These are phyloP conservation scores for Xylaria castorea DNA, from an alignment of 495 filamentous ascomycete genomes.

Conservation along the genomic window DNA sequence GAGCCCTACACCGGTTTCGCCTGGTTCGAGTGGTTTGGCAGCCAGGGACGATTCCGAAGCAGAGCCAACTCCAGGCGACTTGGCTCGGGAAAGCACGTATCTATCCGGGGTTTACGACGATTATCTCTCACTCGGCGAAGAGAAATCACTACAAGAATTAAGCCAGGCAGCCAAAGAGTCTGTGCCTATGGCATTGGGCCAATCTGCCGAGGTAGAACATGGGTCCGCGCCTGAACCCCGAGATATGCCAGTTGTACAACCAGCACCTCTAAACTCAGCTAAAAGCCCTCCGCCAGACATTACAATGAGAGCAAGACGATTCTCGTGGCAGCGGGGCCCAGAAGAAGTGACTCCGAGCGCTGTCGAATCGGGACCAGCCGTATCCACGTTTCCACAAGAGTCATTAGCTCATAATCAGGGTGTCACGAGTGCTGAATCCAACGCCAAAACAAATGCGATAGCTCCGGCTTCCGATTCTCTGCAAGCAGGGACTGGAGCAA, in stretches of 20 bases:
- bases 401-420: not conserved
- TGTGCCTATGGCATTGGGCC: not conserved
- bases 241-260: slow-evolving; percentile 28
- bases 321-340: slow-evolving; percentile 60
- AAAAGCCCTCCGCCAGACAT: slow-evolving; percentile 30
- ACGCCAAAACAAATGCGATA: slow-evolving; percentile 1
- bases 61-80: slow-evolving; percentile 34
- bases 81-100: slow-evolving; percentile 53
- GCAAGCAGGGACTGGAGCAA: slow-evolving; percentile 21
- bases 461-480: slow-evolving; percentile 23
- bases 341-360: slow-evolving; percentile 36
- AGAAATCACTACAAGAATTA: slow-evolving; percentile 39
- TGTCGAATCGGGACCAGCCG: slow-evolving; percentile 15
- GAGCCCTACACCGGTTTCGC: slow-evolving; percentile 46
- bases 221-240: not conserved
- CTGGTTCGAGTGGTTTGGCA: slow-evolving; percentile 28
- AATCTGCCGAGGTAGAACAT: not conserved
- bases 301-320: slow-evolving; percentile 44
- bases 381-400: slow-evolving; percentile 20
- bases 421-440: not conserved
- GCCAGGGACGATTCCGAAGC: slow-evolving; percentile 16
- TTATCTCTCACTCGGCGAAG: slow-evolving; percentile 49
- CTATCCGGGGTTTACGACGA: slow-evolving; percentile 53
- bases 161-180: slow-evolving; percentile 32
- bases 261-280: slow-evolving; percentile 29